Base-by-base conservation (phyloP, 179 eudicot genomes). In the Spergularia azorica region DNA sequence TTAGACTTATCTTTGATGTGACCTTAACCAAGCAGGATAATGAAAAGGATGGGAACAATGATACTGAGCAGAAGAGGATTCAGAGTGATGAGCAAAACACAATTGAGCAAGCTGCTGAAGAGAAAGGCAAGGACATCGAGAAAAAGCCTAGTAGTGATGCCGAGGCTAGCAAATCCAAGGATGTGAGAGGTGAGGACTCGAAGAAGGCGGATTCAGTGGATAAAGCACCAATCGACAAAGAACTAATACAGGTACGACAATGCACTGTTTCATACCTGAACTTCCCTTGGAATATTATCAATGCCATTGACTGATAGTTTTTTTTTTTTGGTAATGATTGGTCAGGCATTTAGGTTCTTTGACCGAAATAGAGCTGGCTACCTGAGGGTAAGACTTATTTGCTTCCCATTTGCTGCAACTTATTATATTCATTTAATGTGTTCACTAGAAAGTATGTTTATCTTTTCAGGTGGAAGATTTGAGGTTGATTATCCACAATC, bases 331-430 rank as follows among this genome's bases (percentile, higher is more conserved):
- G 32, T 26, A 26, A 18, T 4, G 41, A 32, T 64, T 50, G n/a
- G 67, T 50, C 97, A 95, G 99, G 99, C 99, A 62, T 95, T 95
- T 86, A 93, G 98, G 87, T 95, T 93, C 83, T 95, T 95, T 85
- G 99, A 95, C 73, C 87, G 99, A 54, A 93, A 95, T 78, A 88
- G 90, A 75, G 99, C 70, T 57, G 99, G 99, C 77, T 90, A 93
- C 84, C 75, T 95, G 76, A 89, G 95, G 94, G 99, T 95, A 87
- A 90, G 64, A 26, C 21, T 58, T 6, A 0, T 4, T 8, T 46
- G 51, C 21, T 48, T 5, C 9, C 13, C 1, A 14, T 26, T 7
- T 76, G 17, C 10, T 32, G 12, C 16, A 1, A 17, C 1, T 21
- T 36, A 36, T 64, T 39, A 11, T 64, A 14, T 38, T 10, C 2